These are phyloP conservation scores for Alternaria arborescens DNA, from an alignment of 2,329 filamentous ascomycete species.

Conservation along the genomic window DNA sequence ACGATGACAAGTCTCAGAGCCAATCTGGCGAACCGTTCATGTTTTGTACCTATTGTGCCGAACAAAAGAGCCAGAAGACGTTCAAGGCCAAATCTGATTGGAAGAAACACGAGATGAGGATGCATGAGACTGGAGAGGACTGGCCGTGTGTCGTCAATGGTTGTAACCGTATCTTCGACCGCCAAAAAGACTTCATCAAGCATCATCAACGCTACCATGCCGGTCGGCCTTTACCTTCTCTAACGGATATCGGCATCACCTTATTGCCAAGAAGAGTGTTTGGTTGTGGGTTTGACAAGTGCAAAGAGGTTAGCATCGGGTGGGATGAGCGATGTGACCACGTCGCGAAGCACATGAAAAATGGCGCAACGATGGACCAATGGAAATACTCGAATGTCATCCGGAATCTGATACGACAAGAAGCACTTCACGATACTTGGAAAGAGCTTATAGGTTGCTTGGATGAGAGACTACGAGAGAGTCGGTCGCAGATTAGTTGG, in stretches of 20 bases:
- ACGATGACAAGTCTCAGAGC: slow-evolving; percentile 33
- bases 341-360: slow-evolving; percentile 52
- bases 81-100: slow-evolving; percentile 53
- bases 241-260: slow-evolving; percentile 48
- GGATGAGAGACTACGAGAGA: slow-evolving; percentile 44
- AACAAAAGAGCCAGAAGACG: slow-evolving; percentile 45
- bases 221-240: slow-evolving; percentile 44
- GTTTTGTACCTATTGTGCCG: slow-evolving; percentile 52
- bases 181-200: slow-evolving; percentile 50
- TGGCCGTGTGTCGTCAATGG: slow-evolving; percentile 48
- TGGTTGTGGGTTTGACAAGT: slow-evolving; percentile 52
- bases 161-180: slow-evolving; percentile 48
- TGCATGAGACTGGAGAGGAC: slow-evolving; percentile 52
- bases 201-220: slow-evolving; percentile 51
- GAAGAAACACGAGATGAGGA: slow-evolving; percentile 52
- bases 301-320: slow-evolving; percentile 51
- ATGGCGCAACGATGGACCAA: slow-evolving; percentile 44
- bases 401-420: slow-evolving; percentile 49
- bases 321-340: slow-evolving; percentile 52
- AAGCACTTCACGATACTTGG: slow-evolving; percentile 49
- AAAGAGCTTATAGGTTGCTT: slow-evolving; percentile 47
- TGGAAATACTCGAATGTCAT: slow-evolving; percentile 53
- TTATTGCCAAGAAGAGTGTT: slow-evolving; percentile 46
- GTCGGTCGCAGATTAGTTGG: slow-evolving; percentile 50
- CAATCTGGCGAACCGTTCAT: slow-evolving; percentile 46